These are phyloP conservation scores for Lepidium africanum DNA, from an alignment of 345 rosid species.

Conservation along the genomic window DNA sequence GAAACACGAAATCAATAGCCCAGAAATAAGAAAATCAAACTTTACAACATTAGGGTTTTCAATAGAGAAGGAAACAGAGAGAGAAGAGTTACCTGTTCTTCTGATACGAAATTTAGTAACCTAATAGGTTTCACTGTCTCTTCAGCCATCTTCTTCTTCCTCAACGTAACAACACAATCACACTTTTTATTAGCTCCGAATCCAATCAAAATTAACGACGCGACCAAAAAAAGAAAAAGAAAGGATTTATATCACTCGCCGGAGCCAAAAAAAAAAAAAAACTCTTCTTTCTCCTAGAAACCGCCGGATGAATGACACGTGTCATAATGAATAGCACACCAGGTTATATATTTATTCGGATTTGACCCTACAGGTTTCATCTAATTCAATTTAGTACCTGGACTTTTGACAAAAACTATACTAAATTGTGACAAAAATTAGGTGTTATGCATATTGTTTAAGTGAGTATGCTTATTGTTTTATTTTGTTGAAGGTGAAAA, in stretches of 20 bases:
- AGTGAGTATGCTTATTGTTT: background rate
- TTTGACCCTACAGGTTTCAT: background rate
- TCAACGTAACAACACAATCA: background rate
- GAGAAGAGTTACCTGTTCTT: conserved; percentile 54
- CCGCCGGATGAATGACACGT: conserved; percentile 1
- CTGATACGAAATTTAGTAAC: conserved; percentile 79
- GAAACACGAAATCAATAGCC: conserved; percentile 9
- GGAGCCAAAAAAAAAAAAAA: background rate
- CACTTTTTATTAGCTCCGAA: background rate
- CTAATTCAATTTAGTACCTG: background rate
- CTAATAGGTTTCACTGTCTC: conserved; percentile 51
- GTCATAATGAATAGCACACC: background rate
- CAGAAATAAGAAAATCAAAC: background rate
- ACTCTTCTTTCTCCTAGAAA: background rate
- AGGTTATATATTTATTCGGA: background rate
- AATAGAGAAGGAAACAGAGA: background rate
- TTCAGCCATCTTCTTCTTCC: conserved; percentile 50
- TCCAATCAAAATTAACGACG: too few species aligned
- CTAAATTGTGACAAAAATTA: background rate
- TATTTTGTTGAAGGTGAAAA: too few species aligned
- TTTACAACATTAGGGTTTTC: background rate
- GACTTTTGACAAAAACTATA: background rate
- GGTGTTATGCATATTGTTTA: background rate
- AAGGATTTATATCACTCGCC: background rate
- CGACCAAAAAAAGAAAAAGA: too few species aligned